Evolutionary conservation across 148 eudicot species (phyloP).

Genomic region (Chenopodium formosanum): DNA sequence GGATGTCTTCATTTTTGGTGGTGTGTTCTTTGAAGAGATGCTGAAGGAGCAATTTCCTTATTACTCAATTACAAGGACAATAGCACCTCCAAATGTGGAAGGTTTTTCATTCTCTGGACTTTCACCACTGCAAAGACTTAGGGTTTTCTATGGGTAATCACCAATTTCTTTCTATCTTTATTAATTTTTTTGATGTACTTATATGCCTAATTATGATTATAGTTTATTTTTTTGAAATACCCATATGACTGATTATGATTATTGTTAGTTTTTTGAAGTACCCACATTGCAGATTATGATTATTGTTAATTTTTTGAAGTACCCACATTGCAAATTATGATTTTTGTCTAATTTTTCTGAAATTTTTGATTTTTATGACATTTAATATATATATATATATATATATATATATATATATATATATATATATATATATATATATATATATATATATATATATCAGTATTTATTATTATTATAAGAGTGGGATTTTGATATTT

Average conservation of each 20-base stretch:
- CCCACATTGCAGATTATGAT: conserved; percentile 18
- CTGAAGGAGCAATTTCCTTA: conserved; percentile 13
- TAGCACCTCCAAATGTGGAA: conserved; percentile 19
- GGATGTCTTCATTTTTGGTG: conserved; percentile 24
- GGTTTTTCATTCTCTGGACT: conserved; percentile 10
- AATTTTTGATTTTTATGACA: background rate
- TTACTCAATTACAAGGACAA: conserved; percentile 9
- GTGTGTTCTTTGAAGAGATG: conserved; percentile 21
- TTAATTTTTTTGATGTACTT: background rate
- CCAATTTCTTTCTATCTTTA: background rate
- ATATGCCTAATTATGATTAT: conserved; percentile 17
- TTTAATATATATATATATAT: background rate
- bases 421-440: no score
- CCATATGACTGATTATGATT: conserved; percentile 19
- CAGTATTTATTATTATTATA: background rate
- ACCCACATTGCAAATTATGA: conserved; percentile 20
- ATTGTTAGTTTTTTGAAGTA: background rate
- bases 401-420: no score
- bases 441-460: no score
- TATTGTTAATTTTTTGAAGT: background rate
- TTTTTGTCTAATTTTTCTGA: background rate
- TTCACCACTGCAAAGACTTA: conserved; percentile 18
- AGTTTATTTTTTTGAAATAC: background rate
- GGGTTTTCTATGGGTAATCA: conserved; percentile 29
- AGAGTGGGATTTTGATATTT: background rate